Conservation (phyloP, 139 green algal species). For the Chlorella sp. region DNA sequence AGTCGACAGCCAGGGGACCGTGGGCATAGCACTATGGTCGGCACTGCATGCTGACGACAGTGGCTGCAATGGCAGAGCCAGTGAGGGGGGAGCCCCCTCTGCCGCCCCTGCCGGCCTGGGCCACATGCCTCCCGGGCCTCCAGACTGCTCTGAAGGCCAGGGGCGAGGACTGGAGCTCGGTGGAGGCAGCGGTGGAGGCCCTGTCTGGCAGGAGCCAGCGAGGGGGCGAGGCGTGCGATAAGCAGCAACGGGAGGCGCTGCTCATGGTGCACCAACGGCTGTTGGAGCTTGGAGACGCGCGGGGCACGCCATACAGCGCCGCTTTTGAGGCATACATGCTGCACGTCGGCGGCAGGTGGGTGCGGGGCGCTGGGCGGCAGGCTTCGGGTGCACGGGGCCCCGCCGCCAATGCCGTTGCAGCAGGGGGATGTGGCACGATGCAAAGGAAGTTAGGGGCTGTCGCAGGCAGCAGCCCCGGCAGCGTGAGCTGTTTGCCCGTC, state of each 20-base stretch:
- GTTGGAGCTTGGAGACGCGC: constrained; percentile 6
- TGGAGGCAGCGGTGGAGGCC: constrained; percentile 19
- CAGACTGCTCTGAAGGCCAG: background rate
- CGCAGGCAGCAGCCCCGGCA: too few species aligned
- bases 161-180: background rate
- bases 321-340: constrained; percentile 40
- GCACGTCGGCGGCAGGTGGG: constrained; percentile 32
- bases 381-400: background rate
- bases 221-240: background rate
- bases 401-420: background rate
- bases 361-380: background rate
- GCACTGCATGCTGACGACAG: background rate
- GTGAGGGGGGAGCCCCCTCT: background rate
- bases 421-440: background rate
- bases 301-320: background rate
- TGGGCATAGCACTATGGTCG: background rate
- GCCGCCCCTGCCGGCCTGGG: constrained; percentile 24
- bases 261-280: constrained; percentile 19
- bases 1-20: background rate
- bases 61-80: background rate
- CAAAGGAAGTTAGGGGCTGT: background rate
- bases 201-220: constrained; percentile 12
- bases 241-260: constrained; percentile 20
- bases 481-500: too few species aligned
- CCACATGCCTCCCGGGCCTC: background rate